Base-by-base conservation (phyloP, 257 asterid species). In the Apocynum venetum region DNA sequence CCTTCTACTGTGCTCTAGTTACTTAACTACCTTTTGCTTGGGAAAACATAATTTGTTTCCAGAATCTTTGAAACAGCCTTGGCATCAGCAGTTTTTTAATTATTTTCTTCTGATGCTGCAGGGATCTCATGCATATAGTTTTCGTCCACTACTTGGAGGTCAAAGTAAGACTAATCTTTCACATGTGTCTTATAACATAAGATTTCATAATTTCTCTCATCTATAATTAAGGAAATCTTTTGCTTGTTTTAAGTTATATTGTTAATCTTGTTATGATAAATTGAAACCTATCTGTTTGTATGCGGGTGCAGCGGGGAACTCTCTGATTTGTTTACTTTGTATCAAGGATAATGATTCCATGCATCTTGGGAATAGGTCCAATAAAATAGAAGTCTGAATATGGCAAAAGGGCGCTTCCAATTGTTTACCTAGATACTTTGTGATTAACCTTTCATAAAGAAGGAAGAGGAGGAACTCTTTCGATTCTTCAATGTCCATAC, bases 81-180 rank as follows among this genome's bases (percentile, higher is more conserved):
- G 72, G 76, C 67, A 10, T 40, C 35, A 51, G 35, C 48, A 38
- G 71, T 71, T 82, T 78, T 25, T 89, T 90, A 68, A 85, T 78
- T 72, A 60, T 66, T 7, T 78, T 81, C 75, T 74, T 77, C 47
- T 71, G 75, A 85, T 86, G 72, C 75, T 89, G 91, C 97, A 94
- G 98, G 98, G 98, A 92, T 81, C 96, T 88, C 84, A 92, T 85
- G 96, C 97, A 94, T 88, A 89, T 94, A 48, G 98, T 94, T 77
- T 94, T 94, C 85, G 98, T 92, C 85, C 98, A 94, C 90, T 94
- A 94, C 85, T 87, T 94, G 96, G 98, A 94, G 85, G 96, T 95
- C 86, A 92, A 95, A 97, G 98, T 94, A 69, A 87, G 92, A 79
- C 57, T 78, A 46, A 40, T 73, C 10, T 46, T 74, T 76, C 56